Percentiles rank a stretch among this genome's conserved stretches.
phyloP scores from a whole-genome alignment of 352 stramenopile genomes.

The Phytophthora sojae region DNA sequence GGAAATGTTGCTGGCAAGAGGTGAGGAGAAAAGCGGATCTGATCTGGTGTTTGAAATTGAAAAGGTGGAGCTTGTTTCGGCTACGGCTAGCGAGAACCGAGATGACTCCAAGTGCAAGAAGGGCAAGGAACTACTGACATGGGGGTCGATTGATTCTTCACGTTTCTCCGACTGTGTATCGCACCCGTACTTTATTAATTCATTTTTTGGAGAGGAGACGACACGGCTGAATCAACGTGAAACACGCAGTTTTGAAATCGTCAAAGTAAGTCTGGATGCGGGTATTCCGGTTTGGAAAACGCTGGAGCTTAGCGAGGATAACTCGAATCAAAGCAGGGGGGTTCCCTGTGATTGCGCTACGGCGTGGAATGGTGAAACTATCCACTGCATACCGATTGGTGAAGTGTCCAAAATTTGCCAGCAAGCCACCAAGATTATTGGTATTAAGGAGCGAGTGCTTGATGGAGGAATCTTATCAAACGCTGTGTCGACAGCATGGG shows the following conservation, averaged over 20 bases:
- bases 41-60: conserved; percentile 84
- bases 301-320: conserved; percentile 26
- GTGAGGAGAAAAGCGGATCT: conserved; percentile 32
- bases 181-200: conserved; percentile 79
- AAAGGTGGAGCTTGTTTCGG: conserved; percentile 58
- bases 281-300: conserved; percentile 78
- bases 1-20: conserved; percentile 49
- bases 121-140: conserved; percentile 46
- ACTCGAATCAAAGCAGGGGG: conserved; percentile 18
- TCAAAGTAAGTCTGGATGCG: conserved; percentile 72
- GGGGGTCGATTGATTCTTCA: conserved; percentile 50
- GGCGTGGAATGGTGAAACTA: conserved; percentile 42
- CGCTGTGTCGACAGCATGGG: conserved; percentile 44
- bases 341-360: conserved; percentile 44
- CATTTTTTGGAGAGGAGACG: conserved; percentile 72
- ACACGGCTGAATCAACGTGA: conserved; percentile 53
- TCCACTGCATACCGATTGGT: conserved; percentile 41
- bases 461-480: conserved; percentile 49
- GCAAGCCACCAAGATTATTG: conserved; percentile 41
- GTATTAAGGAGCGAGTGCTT: conserved; percentile 58
- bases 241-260: conserved; percentile 69
- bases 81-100: conserved; percentile 30
- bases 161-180: conserved; percentile 65
- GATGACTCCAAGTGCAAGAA: conserved; percentile 44
- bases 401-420: conserved; percentile 45